Percentiles rank a stretch among this genome's conserved stretches.
These are phyloP conservation scores for Podospora australis DNA, from an alignment of 495 filamentous ascomycete species.

Conservation along the genomic window DNA sequence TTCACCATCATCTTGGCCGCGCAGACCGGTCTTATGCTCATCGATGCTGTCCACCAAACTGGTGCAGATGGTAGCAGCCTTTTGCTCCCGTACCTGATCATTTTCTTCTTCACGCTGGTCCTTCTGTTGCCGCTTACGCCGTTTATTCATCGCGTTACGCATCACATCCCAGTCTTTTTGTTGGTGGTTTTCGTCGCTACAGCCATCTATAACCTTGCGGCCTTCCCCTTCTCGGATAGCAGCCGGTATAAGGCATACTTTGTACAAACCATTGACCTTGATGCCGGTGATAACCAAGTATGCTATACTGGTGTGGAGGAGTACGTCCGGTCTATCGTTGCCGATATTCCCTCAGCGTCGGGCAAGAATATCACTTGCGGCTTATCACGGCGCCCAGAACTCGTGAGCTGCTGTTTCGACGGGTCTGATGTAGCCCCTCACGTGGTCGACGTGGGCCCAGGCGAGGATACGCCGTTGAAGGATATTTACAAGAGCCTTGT, in stretches of 20 bases:
- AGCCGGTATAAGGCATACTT: slow-evolving; percentile 84
- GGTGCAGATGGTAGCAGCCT: slow-evolving; percentile 66
- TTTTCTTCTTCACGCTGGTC: slow-evolving; percentile 60
- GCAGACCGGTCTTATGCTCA: slow-evolving; percentile 67
- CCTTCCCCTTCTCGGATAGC: slow-evolving; percentile 78
- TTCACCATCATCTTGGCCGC: slow-evolving; percentile 67
- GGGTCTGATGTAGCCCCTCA: slow-evolving; percentile 53
- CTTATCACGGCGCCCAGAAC: slow-evolving; percentile 30
- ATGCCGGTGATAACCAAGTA: slow-evolving; percentile 60
- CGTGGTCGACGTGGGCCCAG: slow-evolving; percentile 38
- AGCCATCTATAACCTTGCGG: slow-evolving; percentile 76
- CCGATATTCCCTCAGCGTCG: slow-evolving; percentile 61
- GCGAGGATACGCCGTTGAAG: neutral
- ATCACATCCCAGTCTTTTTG: slow-evolving; percentile 72
- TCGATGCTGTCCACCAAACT: slow-evolving; percentile 68
- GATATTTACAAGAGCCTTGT: slow-evolving; percentile 16
- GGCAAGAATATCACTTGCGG: slow-evolving; percentile 51
- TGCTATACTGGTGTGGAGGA: slow-evolving; percentile 64
- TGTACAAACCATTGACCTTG: slow-evolving; percentile 71
- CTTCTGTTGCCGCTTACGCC: slow-evolving; percentile 73
- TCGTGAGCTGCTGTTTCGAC: slow-evolving; percentile 63
- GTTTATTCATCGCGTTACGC: slow-evolving; percentile 79
- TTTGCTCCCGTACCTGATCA: slow-evolving; percentile 62
- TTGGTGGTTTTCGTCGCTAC: slow-evolving; percentile 69
- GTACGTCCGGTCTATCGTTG: slow-evolving; percentile 62